Percentiles rank a stretch among this genome's conserved stretches.
Conservation (phyloP, 2,329 filamentous ascomycete genomes). For the Microdochium bolleyi region DNA sequence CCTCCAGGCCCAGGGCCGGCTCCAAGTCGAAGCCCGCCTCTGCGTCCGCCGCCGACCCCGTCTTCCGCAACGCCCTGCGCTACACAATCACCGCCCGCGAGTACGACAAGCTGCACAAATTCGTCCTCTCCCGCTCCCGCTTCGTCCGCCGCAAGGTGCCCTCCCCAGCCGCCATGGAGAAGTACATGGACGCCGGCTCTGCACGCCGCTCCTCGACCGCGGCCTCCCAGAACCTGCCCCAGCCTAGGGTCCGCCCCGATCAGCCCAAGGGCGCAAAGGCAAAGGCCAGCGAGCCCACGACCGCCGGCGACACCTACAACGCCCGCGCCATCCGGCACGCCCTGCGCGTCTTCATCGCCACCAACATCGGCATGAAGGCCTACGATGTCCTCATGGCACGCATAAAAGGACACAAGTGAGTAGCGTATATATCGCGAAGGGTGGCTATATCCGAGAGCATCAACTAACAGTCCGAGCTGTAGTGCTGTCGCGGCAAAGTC, state of each 20-base stretch:
- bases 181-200: constrained; percentile 37
- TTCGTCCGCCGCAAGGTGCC: constrained; percentile 47
- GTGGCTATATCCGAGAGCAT: no score
- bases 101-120: constrained; percentile 77
- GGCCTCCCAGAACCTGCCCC: background rate
- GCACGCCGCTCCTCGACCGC: constrained; percentile 8
- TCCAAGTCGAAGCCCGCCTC: constrained; percentile 15
- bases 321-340: constrained; percentile 63
- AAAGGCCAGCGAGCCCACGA: constrained; percentile 10
- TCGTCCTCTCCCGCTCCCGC: constrained; percentile 66
- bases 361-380: constrained; percentile 54
- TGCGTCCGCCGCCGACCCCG: constrained; percentile 46
- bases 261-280: constrained; percentile 21
- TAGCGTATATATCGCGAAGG: no score
- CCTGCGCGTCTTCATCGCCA: constrained; percentile 60
- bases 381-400: constrained; percentile 45
- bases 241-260: constrained; percentile 3
- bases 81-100: constrained; percentile 82
- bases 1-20: constrained; percentile 7
- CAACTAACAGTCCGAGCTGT: constrained; percentile 7
- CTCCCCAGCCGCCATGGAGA: constrained; percentile 46
- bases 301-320: constrained; percentile 56
- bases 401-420: constrained; percentile 28
- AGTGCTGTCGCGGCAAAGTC: constrained; percentile 19
- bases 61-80: constrained; percentile 77